phyloP scores from a whole-genome alignment of 1,284 basidiomycete genomes.

The Leucoagaricus sp. region DNA sequence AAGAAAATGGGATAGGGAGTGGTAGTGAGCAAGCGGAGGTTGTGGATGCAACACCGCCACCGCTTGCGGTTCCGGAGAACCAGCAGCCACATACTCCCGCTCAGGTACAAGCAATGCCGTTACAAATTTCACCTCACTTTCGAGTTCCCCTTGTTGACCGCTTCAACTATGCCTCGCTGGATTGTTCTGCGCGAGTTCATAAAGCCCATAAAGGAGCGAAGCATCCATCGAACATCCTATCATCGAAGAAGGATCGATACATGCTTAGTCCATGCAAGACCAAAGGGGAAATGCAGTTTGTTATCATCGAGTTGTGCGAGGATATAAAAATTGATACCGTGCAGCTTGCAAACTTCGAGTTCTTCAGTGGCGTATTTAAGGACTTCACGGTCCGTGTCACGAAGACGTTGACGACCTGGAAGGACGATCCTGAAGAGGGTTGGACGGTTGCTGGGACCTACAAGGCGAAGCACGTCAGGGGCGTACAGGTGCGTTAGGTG shows the following conservation, averaged over 20 bases:
- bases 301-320: conserved; percentile 96
- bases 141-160: conserved; percentile 71
- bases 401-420: conserved; percentile 68
- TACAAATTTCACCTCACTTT: conserved; percentile 57
- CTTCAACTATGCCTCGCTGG: conserved; percentile 93
- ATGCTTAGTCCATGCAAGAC: conserved; percentile 92
- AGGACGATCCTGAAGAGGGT: too few relatives aligned
- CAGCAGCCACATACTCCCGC: conserved; percentile 12
- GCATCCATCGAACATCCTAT: conserved; percentile 83
- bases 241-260: conserved; percentile 91
- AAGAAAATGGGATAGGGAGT: conserved; percentile 27
- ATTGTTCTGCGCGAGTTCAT: conserved; percentile 94
- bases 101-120: conserved; percentile 19
- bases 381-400: conserved; percentile 88
- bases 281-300: conserved; percentile 67
- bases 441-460: conserved; percentile 80
- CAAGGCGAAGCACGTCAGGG: conserved; percentile 85
- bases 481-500: conserved; percentile 72
- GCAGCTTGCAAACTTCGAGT: conserved; percentile 96
- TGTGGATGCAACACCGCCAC: conserved; percentile 5
- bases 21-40: conserved; percentile 11
- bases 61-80: conserved; percentile 13
- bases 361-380: conserved; percentile 97
- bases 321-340: conserved; percentile 96
- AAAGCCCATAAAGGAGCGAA: conserved; percentile 82